These are phyloP conservation scores for Cladosporium sp. DNA, from an alignment of 2,329 filamentous ascomycete genomes.

Conservation along the genomic window DNA sequence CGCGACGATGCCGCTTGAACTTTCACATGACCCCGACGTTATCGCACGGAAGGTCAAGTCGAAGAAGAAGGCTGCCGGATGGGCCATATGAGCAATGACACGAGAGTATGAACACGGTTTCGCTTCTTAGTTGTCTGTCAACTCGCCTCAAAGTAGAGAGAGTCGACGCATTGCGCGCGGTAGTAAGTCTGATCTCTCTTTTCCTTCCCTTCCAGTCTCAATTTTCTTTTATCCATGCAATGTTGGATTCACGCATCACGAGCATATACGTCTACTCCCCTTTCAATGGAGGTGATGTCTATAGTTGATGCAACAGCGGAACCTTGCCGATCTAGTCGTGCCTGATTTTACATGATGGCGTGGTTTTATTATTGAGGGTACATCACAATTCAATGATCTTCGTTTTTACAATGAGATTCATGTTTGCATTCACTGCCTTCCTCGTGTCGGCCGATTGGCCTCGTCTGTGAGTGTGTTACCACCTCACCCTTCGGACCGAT, in stretches of 20 bases:
- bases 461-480: no score
- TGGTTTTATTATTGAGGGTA: slow-evolving; percentile 13
- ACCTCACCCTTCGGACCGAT: no score
- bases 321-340: slow-evolving; percentile 8
- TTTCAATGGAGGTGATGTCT: slow-evolving; percentile 18
- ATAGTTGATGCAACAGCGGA: slow-evolving; percentile 19
- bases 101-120: slow-evolving; percentile 11
- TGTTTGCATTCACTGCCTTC: background rate
- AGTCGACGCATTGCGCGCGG: background rate
- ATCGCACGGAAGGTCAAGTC: slow-evolving; percentile 34
- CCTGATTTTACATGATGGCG: slow-evolving; percentile 9
- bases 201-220: background rate
- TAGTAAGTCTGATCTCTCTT: slow-evolving; percentile 1
- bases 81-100: slow-evolving; percentile 35
- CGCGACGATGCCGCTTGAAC: slow-evolving; percentile 33
- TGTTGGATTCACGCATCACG: slow-evolving; percentile 8
- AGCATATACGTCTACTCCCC: slow-evolving; percentile 20
- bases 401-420: background rate
- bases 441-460: no score
- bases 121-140: slow-evolving; percentile 4
- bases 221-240: background rate
- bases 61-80: slow-evolving; percentile 40
- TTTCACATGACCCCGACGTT: slow-evolving; percentile 30
- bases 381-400: slow-evolving; percentile 2
- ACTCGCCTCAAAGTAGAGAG: slow-evolving; percentile 4